Percentiles rank a stretch among this genome's conserved stretches.
Conservation (phyloP, 176 grass and related monocot species). For the Ampelocalamus luodianensis region DNA sequence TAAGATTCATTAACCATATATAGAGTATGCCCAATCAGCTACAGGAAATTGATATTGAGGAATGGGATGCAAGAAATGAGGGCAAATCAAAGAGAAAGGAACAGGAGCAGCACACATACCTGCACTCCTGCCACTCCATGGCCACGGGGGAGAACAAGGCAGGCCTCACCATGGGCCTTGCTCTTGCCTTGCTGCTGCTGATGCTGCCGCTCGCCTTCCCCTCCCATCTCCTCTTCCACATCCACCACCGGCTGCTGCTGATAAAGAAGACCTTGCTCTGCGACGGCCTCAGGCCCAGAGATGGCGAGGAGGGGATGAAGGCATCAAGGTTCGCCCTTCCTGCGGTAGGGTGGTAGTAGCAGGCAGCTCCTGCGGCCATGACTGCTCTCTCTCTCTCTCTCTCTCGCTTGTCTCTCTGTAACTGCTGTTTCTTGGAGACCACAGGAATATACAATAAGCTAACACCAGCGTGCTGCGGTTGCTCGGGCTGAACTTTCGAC, state of each 20-base stretch:
- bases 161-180: conserved; percentile 9
- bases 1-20: not conserved
- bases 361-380: conserved; percentile 49
- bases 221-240: conserved; percentile 47
- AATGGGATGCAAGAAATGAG: not conserved
- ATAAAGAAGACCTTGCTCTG: conserved; percentile 33
- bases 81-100: not conserved
- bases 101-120: not conserved
- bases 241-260: conserved; percentile 51
- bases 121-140: conserved; percentile 67
- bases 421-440: conserved; percentile 29
- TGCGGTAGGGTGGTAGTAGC: conserved; percentile 39
- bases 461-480: not conserved
- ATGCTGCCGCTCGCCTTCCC: conserved; percentile 23
- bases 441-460: conserved; percentile 19
- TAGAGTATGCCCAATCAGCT: not conserved
- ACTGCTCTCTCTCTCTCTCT: not conserved
- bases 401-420: not conserved
- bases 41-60: not conserved
- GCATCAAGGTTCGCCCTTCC: conserved; percentile 11
- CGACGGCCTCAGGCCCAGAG: conserved; percentile 33
- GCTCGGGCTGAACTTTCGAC: conserved; percentile 33
- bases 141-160: conserved; percentile 48
- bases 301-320: conserved; percentile 10
- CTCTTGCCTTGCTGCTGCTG: conserved; percentile 2